These are phyloP conservation scores for Xylaria polymorpha DNA, from an alignment of 2,329 filamentous ascomycete species.

Conservation along the genomic window DNA sequence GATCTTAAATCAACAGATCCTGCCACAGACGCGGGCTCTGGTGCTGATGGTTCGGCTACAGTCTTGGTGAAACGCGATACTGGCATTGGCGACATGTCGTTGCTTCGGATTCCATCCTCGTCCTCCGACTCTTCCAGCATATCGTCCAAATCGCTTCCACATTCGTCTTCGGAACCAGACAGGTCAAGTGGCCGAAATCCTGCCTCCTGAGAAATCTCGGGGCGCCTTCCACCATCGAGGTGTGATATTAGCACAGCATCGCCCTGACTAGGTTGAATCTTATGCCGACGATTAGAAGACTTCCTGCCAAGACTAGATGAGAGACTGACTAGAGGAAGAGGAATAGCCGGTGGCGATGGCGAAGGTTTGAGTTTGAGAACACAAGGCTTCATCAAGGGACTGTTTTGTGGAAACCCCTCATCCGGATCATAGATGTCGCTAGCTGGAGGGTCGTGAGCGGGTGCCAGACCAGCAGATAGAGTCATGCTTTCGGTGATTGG, in stretches of 20 bases:
- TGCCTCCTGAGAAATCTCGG: conserved; percentile 71
- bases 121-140: conserved; percentile 44
- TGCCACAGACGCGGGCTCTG: conserved; percentile 27
- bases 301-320: conserved; percentile 55
- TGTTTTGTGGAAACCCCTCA: conserved; percentile 58
- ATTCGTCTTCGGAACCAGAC: conserved; percentile 57
- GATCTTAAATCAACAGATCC: conserved; percentile 44
- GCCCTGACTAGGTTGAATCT: conserved; percentile 67
- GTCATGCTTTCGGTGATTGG: conserved; percentile 50
- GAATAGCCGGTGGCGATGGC: conserved; percentile 61
- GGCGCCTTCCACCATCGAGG: conserved; percentile 71
- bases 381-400: conserved; percentile 55
- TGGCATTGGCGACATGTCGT: conserved; percentile 49
- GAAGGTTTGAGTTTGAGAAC: conserved; percentile 61
- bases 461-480: conserved; percentile 48
- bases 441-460: conserved; percentile 50
- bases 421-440: conserved; percentile 60
- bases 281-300: conserved; percentile 64
- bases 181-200: conserved; percentile 64
- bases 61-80: conserved; percentile 36
- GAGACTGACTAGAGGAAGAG: conserved; percentile 58
- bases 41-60: conserved; percentile 35
- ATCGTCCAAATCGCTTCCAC: conserved; percentile 48
- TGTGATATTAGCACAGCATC: conserved; percentile 75
- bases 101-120: conserved; percentile 49